Conservation (phyloP, 805 yeast species). For the Sugiyamaella qingdaonensis region DNA sequence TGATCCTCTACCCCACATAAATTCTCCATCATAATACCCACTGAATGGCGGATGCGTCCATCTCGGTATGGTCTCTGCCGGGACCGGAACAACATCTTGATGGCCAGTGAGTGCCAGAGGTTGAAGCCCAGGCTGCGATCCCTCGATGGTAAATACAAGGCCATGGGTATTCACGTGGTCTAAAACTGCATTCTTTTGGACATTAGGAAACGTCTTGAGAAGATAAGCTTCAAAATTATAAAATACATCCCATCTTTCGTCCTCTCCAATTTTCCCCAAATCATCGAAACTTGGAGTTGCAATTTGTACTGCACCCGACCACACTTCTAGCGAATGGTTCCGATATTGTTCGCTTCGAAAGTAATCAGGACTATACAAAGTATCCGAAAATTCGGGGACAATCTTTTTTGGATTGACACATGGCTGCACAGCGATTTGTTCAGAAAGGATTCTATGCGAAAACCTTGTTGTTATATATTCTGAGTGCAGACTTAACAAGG, state of each 20-base stretch:
- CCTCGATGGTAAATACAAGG: slow-evolving; percentile 58
- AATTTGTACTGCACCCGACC: slow-evolving; percentile 55
- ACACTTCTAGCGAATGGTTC: slow-evolving; percentile 13
- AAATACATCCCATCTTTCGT: slow-evolving; percentile 45
- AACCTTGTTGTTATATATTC: too few species aligned
- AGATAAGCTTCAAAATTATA: slow-evolving; percentile 49
- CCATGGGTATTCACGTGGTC: slow-evolving; percentile 59
- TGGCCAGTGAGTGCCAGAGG: slow-evolving; percentile 72
- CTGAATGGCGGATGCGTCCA: slow-evolving; percentile 69
- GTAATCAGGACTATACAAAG: too few species aligned
- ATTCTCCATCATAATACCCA: slow-evolving; percentile 62
- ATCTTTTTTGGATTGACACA: too few species aligned
- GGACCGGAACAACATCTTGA: slow-evolving; percentile 79
- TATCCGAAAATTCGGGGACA: too few species aligned
- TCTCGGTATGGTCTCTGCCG: slow-evolving; percentile 44
- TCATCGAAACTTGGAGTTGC: slow-evolving; percentile 62
- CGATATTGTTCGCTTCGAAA: neutral
- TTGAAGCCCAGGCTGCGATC: slow-evolving; percentile 46
- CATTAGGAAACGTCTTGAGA: slow-evolving; percentile 49
- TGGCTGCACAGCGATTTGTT: too few species aligned
- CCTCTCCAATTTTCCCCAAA: slow-evolving; percentile 42
- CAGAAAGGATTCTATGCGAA: too few species aligned
- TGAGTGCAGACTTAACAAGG: too few species aligned
- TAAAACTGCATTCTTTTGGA: slow-evolving; percentile 43
- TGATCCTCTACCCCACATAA: slow-evolving; percentile 73